Percentiles rank a stretch among this genome's conserved stretches.
Evolutionary conservation across 2,329 filamentous ascomycete genomes (phyloP).

Genomic region (Onygena corvina): DNA sequence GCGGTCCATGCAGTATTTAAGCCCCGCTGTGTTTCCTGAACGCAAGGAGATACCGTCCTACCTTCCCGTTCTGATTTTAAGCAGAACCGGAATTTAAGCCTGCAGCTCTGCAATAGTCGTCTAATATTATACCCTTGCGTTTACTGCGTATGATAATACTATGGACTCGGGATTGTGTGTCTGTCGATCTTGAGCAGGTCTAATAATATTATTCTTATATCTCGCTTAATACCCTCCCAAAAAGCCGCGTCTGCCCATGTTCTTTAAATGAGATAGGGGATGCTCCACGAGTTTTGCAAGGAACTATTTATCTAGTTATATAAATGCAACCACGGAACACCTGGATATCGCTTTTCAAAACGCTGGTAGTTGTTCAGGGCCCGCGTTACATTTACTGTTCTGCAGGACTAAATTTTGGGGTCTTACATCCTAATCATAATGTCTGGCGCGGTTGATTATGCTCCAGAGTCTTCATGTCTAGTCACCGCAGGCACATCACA

Average conservation of each 20-base stretch:
- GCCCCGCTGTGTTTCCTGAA: slow-evolving; percentile 2
- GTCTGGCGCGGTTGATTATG: neutral
- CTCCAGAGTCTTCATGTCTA: neutral
- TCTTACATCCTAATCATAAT: neutral
- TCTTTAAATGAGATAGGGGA: neutral
- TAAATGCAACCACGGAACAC: neutral
- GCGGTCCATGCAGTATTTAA: neutral
- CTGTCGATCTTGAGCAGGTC: neutral
- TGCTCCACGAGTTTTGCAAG: neutral
- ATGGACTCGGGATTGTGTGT: neutral
- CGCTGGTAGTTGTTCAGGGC: neutral
- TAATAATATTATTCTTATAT: neutral
- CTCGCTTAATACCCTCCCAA: slow-evolving; percentile 1
- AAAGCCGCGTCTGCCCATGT: neutral
- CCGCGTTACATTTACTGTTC: neutral
- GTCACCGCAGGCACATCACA: neutral
- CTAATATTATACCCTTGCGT: neutral
- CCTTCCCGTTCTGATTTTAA: neutral
- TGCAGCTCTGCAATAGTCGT: neutral
- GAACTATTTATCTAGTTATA: neutral
- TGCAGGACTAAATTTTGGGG: neutral
- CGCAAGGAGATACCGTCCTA: neutral
- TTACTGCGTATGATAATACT: neutral
- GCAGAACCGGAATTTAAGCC: neutral
- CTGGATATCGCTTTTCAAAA: neutral